Percentiles rank a stretch among this genome's conserved stretches.
phyloP scores from a whole-genome alignment of 305 asterid species.

The Solanum hybrid region DNA sequence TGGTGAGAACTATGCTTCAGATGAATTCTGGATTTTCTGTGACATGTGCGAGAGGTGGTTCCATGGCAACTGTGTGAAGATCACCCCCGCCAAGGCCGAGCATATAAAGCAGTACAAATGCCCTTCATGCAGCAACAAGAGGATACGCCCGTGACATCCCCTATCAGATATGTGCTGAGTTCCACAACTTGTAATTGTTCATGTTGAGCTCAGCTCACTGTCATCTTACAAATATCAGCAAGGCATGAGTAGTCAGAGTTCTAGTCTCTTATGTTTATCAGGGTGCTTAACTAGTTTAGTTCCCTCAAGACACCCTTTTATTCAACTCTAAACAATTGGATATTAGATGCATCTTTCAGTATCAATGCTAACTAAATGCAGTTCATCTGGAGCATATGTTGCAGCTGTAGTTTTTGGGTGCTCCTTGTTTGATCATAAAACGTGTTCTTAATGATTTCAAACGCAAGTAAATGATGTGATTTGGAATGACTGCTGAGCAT shows the following conservation, averaged over 20 bases:
- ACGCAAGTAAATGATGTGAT: not conserved
- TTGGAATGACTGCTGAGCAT: not conserved
- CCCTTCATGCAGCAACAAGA: conserved; percentile 38
- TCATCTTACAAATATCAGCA: not conserved
- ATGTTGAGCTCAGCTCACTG: not conserved
- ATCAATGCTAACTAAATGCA: not conserved
- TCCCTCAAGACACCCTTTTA: not conserved
- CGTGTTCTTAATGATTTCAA: not conserved
- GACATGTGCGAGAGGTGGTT: conserved; percentile 41
- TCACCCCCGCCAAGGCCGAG: conserved; percentile 43
- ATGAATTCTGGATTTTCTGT: conserved; percentile 43
- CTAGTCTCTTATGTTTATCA: not conserved
- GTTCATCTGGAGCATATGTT: not conserved
- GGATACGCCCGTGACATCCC: conserved; percentile 19
- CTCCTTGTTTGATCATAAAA: not conserved
- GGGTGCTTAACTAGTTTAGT: not conserved
- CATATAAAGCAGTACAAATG: conserved; percentile 42
- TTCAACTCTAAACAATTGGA: not conserved
- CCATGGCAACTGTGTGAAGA: conserved; percentile 47
- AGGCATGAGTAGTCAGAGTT: not conserved
- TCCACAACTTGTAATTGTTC: conserved; percentile 1
- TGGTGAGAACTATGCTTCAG: conserved; percentile 32
- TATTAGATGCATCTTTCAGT: not conserved
- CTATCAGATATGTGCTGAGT: not conserved
- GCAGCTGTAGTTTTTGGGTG: not conserved